phyloP scores from a whole-genome alignment of 257 asterid genomes.

The Lycium barbarum region DNA sequence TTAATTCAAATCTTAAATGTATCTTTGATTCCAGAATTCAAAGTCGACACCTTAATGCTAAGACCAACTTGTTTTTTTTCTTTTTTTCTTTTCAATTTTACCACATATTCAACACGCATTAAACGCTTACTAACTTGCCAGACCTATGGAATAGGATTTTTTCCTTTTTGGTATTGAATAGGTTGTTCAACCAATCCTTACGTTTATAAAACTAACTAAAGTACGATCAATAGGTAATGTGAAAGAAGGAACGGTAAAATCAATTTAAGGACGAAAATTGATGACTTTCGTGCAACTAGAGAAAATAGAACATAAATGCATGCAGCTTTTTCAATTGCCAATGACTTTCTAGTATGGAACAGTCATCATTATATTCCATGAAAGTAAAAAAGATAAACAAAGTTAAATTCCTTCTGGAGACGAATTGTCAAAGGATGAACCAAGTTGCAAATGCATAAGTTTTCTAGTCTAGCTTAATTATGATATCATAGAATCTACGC shows the following conservation, averaged over 20 bases:
- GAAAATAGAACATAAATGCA: not conserved
- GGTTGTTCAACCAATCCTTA: constrained; percentile 7
- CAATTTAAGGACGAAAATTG: not conserved
- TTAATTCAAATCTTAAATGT: no score
- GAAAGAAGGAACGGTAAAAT: constrained; percentile 2
- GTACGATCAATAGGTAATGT: not conserved
- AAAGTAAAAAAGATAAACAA: not conserved
- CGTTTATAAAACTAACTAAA: not conserved
- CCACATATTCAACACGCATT: not conserved
- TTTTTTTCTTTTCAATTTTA: no score
- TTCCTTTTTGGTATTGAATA: no score
- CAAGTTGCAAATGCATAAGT: not conserved
- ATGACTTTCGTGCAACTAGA: not conserved
- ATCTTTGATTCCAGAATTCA: not conserved
- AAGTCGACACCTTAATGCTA: not conserved
- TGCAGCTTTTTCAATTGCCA: not conserved
- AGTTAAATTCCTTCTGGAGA: not conserved
- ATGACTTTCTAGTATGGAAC: not conserved
- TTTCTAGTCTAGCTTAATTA: not conserved
- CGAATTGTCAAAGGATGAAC: no score
- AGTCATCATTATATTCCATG: not conserved
- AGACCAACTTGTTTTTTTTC: not conserved
- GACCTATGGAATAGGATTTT: not conserved
- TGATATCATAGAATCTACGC: not conserved
- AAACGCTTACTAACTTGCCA: not conserved